Percentiles rank a stretch among this genome's conserved stretches.
phyloP scores from a whole-genome alignment of 768 basidiomycete species.

The Fistulinella prunicolor region DNA sequence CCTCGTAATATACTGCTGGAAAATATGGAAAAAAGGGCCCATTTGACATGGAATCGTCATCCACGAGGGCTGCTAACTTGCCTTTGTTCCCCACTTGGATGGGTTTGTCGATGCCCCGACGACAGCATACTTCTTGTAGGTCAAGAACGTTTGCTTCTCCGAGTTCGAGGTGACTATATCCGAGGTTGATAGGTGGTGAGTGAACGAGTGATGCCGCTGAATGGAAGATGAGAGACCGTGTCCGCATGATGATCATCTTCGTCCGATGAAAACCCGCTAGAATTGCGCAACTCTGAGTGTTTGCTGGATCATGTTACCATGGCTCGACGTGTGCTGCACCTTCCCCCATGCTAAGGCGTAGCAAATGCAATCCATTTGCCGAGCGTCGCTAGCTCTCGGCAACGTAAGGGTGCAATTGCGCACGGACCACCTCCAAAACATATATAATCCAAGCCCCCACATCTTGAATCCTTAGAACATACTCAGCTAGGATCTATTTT shows the following conservation, averaged over 20 bases:
- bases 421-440: conserved; percentile 34
- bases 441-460: conserved; percentile 32
- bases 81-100: conserved; percentile 78
- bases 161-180: conserved; percentile 31
- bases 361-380: too few species aligned
- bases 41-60: too few species aligned
- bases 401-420: conserved; percentile 20
- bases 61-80: too few species aligned
- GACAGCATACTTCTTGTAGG: conserved; percentile 66
- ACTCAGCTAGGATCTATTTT: conserved; percentile 80
- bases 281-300: too few species aligned
- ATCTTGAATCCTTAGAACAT: conserved; percentile 54
- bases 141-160: conserved; percentile 52
- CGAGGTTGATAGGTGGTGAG: conserved; percentile 9
- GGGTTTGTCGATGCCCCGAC: conserved; percentile 81
- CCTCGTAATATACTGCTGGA: conserved; percentile 72
- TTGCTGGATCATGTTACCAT: too few species aligned
- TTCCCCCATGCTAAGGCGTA: too few species aligned
- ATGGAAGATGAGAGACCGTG: conserved; percentile 2
- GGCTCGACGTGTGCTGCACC: too few species aligned
- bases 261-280: not conserved
- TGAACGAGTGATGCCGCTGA: too few species aligned
- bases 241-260: conserved; percentile 4
- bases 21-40: conserved; percentile 48
- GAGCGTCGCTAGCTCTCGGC: too few species aligned